Evolutionary conservation across 805 yeast genomes (phyloP).

Genomic region (Kregervanrija delftensis): DNA sequence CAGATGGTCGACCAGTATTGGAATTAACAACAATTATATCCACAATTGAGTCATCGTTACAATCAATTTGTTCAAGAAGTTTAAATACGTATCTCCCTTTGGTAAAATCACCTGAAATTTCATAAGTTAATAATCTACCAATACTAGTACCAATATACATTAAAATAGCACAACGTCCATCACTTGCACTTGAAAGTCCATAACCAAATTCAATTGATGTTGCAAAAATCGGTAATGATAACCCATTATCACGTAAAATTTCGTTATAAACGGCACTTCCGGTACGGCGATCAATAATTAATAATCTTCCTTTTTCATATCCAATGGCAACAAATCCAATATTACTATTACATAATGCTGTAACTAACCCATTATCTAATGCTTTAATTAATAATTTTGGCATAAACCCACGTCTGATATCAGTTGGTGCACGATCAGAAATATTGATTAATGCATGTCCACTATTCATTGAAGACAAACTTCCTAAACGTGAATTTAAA

Average conservation of each 20-base stretch:
- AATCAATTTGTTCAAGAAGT: constrained; percentile 39
- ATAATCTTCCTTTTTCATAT: constrained; percentile 65
- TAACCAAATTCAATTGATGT: constrained; percentile 70
- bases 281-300: constrained; percentile 73
- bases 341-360: constrained; percentile 61
- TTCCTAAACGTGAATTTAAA: neutral
- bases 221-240: constrained; percentile 28
- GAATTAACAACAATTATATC: constrained; percentile 53
- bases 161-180: constrained; percentile 50
- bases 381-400: constrained; percentile 46
- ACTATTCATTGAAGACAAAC: constrained; percentile 4
- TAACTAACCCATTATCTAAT: constrained; percentile 37
- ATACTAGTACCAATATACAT: constrained; percentile 68
- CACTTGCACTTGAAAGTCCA: constrained; percentile 35
- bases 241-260: constrained; percentile 21
- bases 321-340: constrained; percentile 83
- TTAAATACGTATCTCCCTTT: constrained; percentile 57
- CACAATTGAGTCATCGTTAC: constrained; percentile 46
- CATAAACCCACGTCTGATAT: constrained; percentile 51
- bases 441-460: constrained; percentile 35
- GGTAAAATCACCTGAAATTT: constrained; percentile 49
- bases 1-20: constrained; percentile 55
- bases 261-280: constrained; percentile 43
- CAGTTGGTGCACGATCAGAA: constrained; percentile 43
- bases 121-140: constrained; percentile 65